phyloP scores from a whole-genome alignment of 2,329 filamentous ascomycete genomes.

The Bimuria novae-zelandiae region DNA sequence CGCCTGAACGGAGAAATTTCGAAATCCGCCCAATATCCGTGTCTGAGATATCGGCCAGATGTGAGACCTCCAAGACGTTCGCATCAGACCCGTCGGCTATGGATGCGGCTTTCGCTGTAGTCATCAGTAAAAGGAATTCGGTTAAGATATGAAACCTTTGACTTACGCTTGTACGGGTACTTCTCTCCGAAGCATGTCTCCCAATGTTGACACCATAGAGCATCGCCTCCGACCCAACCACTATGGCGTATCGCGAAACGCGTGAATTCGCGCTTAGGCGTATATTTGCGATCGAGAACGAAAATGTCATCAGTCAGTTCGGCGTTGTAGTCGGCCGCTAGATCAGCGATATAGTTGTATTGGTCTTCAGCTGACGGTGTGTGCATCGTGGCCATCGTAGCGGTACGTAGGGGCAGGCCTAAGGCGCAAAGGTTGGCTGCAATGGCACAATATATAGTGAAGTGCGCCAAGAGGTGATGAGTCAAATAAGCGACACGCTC shows the following conservation, averaged over 20 bases:
- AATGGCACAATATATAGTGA: background rate
- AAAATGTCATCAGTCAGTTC: background rate
- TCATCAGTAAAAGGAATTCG: too few relatives aligned
- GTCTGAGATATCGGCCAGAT: too few relatives aligned
- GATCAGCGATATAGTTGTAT: background rate
- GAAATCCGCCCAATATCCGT: too few relatives aligned
- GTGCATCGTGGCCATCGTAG: background rate
- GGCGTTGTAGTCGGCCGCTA: background rate
- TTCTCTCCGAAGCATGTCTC: slow-evolving; percentile 21
- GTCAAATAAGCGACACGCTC: background rate
- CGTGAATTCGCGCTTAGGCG: slow-evolving; percentile 28
- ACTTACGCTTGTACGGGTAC: slow-evolving; percentile 18
- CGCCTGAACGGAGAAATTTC: too few relatives aligned
- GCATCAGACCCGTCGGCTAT: too few relatives aligned
- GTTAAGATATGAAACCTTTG: too few relatives aligned
- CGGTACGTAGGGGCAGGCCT: background rate
- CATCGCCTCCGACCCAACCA: slow-evolving; percentile 25
- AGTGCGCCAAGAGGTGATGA: background rate
- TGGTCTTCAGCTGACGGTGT: background rate
- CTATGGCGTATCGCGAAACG: slow-evolving; percentile 22
- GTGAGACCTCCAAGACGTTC: too few relatives aligned
- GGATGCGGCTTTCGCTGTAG: too few relatives aligned
- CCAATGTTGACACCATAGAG: slow-evolving; percentile 22
- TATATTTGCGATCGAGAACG: slow-evolving; percentile 10
- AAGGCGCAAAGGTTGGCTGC: background rate